Percentiles rank a stretch among this genome's conserved stretches.
Evolutionary conservation across 345 rosid species (phyloP).

Genomic region (Kandelia obovata): DNA sequence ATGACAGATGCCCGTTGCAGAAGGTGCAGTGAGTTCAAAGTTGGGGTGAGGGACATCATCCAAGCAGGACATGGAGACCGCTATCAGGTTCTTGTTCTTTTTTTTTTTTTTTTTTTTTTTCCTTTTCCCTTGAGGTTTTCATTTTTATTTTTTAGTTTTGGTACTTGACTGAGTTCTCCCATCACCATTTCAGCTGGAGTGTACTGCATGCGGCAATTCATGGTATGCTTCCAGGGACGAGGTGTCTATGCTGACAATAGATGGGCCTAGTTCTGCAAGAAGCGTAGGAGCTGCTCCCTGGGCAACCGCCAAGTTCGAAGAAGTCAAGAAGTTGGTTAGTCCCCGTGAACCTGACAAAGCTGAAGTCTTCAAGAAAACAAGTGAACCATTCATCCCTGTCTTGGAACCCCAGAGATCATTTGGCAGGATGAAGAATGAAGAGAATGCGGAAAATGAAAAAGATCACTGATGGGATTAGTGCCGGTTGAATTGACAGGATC

Average conservation of each 20-base stretch:
- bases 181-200: conserved; percentile 62
- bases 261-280: conserved; percentile 45
- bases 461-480: neutral
- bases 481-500: neutral
- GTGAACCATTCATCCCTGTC: conserved; percentile 43
- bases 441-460: conserved; percentile 35
- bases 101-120: neutral
- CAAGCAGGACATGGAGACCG: conserved; percentile 97
- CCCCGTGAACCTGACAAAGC: conserved; percentile 54
- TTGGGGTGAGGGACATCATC: conserved; percentile 83
- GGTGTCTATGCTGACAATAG: conserved; percentile 67
- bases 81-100: conserved; percentile 60
- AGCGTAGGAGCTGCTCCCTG: conserved; percentile 46
- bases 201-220: conserved; percentile 73
- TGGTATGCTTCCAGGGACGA: conserved; percentile 96
- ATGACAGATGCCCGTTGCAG: conserved; percentile 82
- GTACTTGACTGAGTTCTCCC: too few relatives aligned
- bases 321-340: conserved; percentile 56
- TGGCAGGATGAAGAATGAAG: conserved; percentile 38
- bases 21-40: conserved; percentile 70
- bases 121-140: neutral
- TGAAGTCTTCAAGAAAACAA: conserved; percentile 43
- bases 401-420: conserved; percentile 45
- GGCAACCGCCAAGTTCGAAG: conserved; percentile 60
- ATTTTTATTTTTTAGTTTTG: neutral